Base-by-base conservation (phyloP, 1,284 basidiomycete species). In the Exobasidium cylindrosporum region DNA sequence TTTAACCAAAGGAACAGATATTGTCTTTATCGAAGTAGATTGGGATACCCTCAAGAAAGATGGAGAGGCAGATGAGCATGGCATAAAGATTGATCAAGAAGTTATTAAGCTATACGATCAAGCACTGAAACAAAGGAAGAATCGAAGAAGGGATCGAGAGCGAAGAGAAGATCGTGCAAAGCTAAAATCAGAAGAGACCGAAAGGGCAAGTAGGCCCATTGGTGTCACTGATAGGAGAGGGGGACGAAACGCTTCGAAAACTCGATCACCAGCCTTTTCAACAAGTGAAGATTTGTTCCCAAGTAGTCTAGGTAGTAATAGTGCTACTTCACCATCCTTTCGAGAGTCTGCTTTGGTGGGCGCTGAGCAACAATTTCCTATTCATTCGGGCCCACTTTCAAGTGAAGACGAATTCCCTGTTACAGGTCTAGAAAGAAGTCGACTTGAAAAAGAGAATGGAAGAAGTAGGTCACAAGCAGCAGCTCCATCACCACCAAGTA, bases 21-120 rank as follows among this genome's bases (percentile, higher is more conserved):
- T 97, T 46, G 89, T 94, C 13, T 97, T 98, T 79, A 84, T 97
- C 63, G 94, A 98, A 81, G 87, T 92, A 2, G 89, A 97, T 50
- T 78, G 76, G 77, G 66, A 73, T 28, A 61, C 57, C 31, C 76
- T 77, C 64, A 46, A 53, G 4, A 32, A 31, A 11, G 46, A 54
- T 31, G 47, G 7, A 13, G 60, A 50, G 26, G 57, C 13, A n/a
- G 35, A 64, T 54, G 29, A 58, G 26, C 13, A 47, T 5, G 23
- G 69, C 47, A 64, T 75, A 47, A 62, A 60, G 47, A 40, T 40
- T 7, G 26, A 50, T 13, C n/a, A 50, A 50, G 49, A 66, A 13
- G 69, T 70, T 10, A 61, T 76, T 52, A 62, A 65, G 45, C 69
- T 72, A 13, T 79, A 73, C 62, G 71, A 71, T 52, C 69, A 72